phyloP scores from a whole-genome alignment of 495 filamentous ascomycete genomes.

The Trichocladium uniseriatum region DNA sequence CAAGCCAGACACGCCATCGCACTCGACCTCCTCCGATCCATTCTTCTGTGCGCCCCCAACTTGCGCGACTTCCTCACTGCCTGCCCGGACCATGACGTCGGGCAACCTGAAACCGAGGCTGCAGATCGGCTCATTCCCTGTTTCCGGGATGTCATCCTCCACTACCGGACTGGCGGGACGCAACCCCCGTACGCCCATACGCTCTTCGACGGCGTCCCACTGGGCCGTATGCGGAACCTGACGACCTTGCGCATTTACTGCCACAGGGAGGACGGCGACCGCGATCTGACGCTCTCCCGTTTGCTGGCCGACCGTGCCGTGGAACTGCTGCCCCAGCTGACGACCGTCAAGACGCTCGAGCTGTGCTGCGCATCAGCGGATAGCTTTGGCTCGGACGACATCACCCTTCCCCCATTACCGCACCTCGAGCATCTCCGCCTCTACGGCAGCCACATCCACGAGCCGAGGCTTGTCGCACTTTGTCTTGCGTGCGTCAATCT shows the following conservation, averaged over 20 bases:
- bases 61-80: constrained; percentile 22
- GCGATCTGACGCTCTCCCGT: constrained; percentile 18
- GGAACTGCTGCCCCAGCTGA: constrained; percentile 10
- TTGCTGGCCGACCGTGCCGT: constrained; percentile 23
- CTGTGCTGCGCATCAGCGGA: constrained; percentile 23
- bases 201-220: constrained; percentile 8
- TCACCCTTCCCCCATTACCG: constrained; percentile 19
- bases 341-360: constrained; percentile 25
- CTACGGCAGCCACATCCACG: constrained; percentile 27
- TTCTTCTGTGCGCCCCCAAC: constrained; percentile 19
- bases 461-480: constrained; percentile 21
- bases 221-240: constrained; percentile 14
- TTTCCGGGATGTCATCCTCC: constrained; percentile 12
- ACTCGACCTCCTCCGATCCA: constrained; percentile 17
- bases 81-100: constrained; percentile 21
- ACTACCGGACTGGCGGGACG: constrained; percentile 5
- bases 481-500: constrained; percentile 25
- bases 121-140: constrained; percentile 4
- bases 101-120: neutral
- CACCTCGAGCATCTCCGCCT: constrained; percentile 25
- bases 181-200: neutral
- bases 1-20: constrained; percentile 5
- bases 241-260: constrained; percentile 27
- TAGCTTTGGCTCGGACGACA: constrained; percentile 3
- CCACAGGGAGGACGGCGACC: constrained; percentile 22